A percentile compares a stretch with the other conserved stretches of the same genome.
phyloP scores from a whole-genome alignment of 2,329 filamentous ascomycete species.

The Exophiala bonariae region DNA sequence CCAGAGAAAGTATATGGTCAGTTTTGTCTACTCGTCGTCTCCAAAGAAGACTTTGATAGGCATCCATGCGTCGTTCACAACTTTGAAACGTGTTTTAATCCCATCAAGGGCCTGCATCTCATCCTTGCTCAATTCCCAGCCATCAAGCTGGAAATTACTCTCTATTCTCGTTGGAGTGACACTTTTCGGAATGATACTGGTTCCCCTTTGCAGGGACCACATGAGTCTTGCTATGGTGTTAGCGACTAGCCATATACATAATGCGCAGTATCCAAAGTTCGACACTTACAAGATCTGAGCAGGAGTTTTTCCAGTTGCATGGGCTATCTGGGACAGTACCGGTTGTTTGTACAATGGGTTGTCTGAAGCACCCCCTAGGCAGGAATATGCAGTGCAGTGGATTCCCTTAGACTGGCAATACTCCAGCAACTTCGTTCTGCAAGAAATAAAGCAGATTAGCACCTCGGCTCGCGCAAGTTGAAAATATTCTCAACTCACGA shows the following conservation, averaged over 20 bases:
- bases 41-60: slow-evolving; percentile 76
- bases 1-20: too few species aligned
- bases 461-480: too few species aligned
- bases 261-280: too few species aligned
- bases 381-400: slow-evolving; percentile 66
- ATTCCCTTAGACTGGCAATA: slow-evolving; percentile 72
- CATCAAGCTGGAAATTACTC: slow-evolving; percentile 73
- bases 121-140: slow-evolving; percentile 69
- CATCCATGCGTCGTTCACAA: slow-evolving; percentile 68
- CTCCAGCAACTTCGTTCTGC: slow-evolving; percentile 60
- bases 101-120: slow-evolving; percentile 68
- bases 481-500: slow-evolving; percentile 9
- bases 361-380: slow-evolving; percentile 66
- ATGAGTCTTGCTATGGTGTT: slow-evolving; percentile 46
- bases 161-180: slow-evolving; percentile 72
- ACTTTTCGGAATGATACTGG: slow-evolving; percentile 82
- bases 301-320: slow-evolving; percentile 8
- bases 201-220: slow-evolving; percentile 79
- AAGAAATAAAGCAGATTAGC: background rate
- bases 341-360: slow-evolving; percentile 62
- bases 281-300: slow-evolving; percentile 19
- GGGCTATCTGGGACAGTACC: slow-evolving; percentile 10
- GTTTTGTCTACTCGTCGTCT: slow-evolving; percentile 18
- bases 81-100: slow-evolving; percentile 77
- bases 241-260: background rate